These are phyloP conservation scores for Phoma herbarum DNA, from an alignment of 2,329 filamentous ascomycete genomes.

Conservation along the genomic window DNA sequence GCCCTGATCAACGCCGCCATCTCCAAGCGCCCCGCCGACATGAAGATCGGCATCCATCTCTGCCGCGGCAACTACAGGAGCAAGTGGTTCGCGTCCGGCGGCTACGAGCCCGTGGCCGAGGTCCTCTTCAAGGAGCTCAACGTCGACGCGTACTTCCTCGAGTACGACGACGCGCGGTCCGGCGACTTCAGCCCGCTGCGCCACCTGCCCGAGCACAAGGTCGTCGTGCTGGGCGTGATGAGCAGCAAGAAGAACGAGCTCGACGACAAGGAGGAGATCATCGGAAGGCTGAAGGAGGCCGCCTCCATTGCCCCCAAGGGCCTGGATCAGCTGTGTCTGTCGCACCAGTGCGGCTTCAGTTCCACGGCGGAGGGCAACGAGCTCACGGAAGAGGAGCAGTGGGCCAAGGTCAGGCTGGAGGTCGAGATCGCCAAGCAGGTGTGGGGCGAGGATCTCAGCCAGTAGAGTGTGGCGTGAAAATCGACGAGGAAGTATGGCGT, in stretches of 20 bases:
- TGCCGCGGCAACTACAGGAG: slow-evolving; percentile 66
- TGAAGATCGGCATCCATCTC: slow-evolving; percentile 66
- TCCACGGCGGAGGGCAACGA: slow-evolving; percentile 67
- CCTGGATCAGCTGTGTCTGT: slow-evolving; percentile 64
- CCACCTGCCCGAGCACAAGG: slow-evolving; percentile 63
- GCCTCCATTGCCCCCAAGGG: slow-evolving; percentile 60
- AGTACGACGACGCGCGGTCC: slow-evolving; percentile 66
- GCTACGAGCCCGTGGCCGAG: slow-evolving; percentile 67
- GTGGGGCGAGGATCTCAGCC: slow-evolving; percentile 61
- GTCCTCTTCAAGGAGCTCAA: slow-evolving; percentile 66
- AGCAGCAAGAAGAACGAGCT: slow-evolving; percentile 66
- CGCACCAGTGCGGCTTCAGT: slow-evolving; percentile 67
- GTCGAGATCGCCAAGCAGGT: slow-evolving; percentile 66
- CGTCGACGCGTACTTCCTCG: slow-evolving; percentile 67
- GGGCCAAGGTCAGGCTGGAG: slow-evolving; percentile 64
- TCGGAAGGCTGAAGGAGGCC: slow-evolving; percentile 50
- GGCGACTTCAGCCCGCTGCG: slow-evolving; percentile 65
- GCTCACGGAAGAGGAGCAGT: slow-evolving; percentile 65
- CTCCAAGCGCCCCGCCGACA: slow-evolving; percentile 61
- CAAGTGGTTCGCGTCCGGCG: slow-evolving; percentile 66
- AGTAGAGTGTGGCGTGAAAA: slow-evolving; percentile 14
- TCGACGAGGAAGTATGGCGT: background rate
- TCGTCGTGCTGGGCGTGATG: slow-evolving; percentile 66
- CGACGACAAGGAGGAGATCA: slow-evolving; percentile 57
- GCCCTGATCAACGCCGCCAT: slow-evolving; percentile 65